Evolutionary conservation across 306 rosid species (phyloP).

Genomic region (Alnus rubra): DNA sequence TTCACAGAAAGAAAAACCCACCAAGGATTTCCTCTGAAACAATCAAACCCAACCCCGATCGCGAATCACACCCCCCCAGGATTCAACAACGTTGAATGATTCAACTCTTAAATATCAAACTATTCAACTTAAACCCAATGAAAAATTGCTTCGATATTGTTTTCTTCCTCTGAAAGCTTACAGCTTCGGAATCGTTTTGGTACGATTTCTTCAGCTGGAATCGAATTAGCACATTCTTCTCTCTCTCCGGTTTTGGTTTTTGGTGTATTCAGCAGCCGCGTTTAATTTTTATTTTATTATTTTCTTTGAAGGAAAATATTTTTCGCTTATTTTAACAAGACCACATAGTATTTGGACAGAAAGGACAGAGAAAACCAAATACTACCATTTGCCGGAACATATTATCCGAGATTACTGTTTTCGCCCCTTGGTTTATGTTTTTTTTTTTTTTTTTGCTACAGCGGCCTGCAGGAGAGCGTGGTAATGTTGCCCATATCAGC

Average conservation of each 20-base stretch:
- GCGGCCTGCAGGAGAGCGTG: background rate
- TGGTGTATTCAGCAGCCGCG: conserved; percentile 75
- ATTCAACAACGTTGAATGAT: conserved; percentile 31
- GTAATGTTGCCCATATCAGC: background rate
- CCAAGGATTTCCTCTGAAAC: conserved; percentile 25
- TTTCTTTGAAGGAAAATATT: conserved; percentile 26
- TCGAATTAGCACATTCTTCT: conserved; percentile 42
- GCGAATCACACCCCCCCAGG: conserved; percentile 28
- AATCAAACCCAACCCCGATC: conserved; percentile 54
- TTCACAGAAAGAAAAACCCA: conserved; percentile 29
- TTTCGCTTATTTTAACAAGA: background rate
- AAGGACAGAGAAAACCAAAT: conserved; percentile 22
- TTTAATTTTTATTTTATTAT: conserved; percentile 26
- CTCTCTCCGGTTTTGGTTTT: conserved; percentile 44
- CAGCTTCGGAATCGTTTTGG: conserved; percentile 33
- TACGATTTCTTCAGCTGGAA: conserved; percentile 38
- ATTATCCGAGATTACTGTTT: conserved; percentile 15
- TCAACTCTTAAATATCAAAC: conserved; percentile 1
- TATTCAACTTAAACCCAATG: background rate
- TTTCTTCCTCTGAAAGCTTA: conserved; percentile 7
- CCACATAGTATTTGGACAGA: background rate
- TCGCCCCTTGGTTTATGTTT: background rate
- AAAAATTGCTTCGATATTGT: background rate
- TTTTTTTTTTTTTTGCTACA: background rate
- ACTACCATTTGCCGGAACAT: background rate